Evolutionary conservation across 2,329 filamentous ascomycete genomes (phyloP).

Genomic region (Aspergillus sp.): DNA sequence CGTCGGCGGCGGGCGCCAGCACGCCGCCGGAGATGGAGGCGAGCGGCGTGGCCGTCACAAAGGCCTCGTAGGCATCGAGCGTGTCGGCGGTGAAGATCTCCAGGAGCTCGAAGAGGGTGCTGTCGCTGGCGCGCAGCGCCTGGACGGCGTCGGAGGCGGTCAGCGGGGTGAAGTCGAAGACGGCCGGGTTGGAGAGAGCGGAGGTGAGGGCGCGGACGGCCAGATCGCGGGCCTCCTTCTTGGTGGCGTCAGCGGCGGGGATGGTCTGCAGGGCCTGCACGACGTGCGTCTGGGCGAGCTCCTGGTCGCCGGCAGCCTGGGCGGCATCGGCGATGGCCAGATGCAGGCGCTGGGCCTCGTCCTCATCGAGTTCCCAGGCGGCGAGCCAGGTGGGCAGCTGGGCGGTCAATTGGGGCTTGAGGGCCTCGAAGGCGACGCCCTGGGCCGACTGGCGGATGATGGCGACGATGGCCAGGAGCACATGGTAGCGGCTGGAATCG

Average conservation of each 20-base stretch:
- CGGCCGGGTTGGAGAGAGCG: conserved; percentile 62
- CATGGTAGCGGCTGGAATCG: conserved; percentile 80
- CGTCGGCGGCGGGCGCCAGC: conserved; percentile 72
- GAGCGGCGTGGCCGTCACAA: conserved; percentile 62
- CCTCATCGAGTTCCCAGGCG: conserved; percentile 77
- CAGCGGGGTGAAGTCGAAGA: conserved; percentile 72
- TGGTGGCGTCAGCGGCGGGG: conserved; percentile 56
- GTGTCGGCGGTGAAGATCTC: conserved; percentile 94
- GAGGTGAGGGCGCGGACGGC: conserved; percentile 64
- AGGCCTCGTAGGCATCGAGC: conserved; percentile 93
- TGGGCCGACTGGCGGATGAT: conserved; percentile 72
- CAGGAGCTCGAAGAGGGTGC: conserved; percentile 83
- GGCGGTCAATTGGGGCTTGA: conserved; percentile 76
- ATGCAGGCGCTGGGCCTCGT: conserved; percentile 81
- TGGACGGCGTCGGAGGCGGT: conserved; percentile 74
- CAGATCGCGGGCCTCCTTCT: conserved; percentile 55
- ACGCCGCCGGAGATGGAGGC: conserved; percentile 73
- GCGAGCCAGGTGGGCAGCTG: conserved; percentile 77
- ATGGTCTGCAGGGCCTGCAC: conserved; percentile 75
- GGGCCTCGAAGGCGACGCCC: conserved; percentile 72
- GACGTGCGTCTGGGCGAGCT: conserved; percentile 72
- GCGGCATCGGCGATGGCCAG: conserved; percentile 79
- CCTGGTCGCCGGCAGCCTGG: conserved; percentile 68
- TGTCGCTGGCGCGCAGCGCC: conserved; percentile 78
- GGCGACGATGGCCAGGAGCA: conserved; percentile 83